These are phyloP conservation scores for Medicago arabica DNA, from an alignment of 306 rosid species.

Conservation along the genomic window DNA sequence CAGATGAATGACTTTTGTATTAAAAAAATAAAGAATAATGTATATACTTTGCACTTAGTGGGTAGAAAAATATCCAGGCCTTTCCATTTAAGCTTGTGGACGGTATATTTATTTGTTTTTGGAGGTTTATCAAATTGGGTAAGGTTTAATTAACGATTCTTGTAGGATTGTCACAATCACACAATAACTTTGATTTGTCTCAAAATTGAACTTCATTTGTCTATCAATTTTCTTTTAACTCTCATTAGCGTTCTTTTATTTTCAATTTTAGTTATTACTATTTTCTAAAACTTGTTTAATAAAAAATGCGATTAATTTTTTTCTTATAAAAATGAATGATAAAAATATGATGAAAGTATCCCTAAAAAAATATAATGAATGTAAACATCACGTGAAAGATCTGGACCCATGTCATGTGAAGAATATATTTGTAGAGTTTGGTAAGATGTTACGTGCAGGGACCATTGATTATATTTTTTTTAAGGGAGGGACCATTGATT, in stretches of 20 bases:
- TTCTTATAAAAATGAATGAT: not conserved
- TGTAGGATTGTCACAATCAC: too few relatives aligned
- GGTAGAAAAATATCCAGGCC: not conserved
- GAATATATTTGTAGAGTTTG: not conserved
- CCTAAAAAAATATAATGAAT: not conserved
- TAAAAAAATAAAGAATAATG: not conserved
- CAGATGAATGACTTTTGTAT: not conserved
- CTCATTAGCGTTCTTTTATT: too few relatives aligned
- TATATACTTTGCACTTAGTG: not conserved
- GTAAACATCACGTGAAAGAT: conserved; percentile 3
- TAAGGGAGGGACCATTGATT: not conserved
- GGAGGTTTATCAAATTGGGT: not conserved
- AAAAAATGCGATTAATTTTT: not conserved
- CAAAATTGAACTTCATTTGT: too few relatives aligned
- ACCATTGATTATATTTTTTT: not conserved
- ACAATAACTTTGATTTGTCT: too few relatives aligned
- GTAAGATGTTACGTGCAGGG: conserved; percentile 3
- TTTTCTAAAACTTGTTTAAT: not conserved
- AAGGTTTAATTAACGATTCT: too few relatives aligned
- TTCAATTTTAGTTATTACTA: too few relatives aligned
- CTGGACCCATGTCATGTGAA: too few relatives aligned
- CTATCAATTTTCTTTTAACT: too few relatives aligned
- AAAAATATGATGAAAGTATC: not conserved
- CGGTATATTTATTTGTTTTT: not conserved
- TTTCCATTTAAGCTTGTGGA: not conserved